Percentiles rank a stretch among this genome's conserved stretches.
phyloP scores from a whole-genome alignment of 2,329 filamentous ascomycete species.

The Allantophomopsis cytisporea region DNA sequence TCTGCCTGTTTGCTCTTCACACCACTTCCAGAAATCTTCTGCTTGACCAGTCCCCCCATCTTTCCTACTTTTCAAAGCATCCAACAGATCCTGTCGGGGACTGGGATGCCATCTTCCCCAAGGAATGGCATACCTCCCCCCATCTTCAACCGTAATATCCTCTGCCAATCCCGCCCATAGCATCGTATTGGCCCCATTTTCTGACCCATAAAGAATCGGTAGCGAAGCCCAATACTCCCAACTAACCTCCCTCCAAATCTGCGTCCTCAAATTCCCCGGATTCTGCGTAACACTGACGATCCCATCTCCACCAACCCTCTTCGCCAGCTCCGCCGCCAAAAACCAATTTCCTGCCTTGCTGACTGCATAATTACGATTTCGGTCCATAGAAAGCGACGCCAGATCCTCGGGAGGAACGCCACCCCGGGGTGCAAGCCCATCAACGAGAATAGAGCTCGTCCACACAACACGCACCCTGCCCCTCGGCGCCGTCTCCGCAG shows the following conservation, averaged over 20 bases:
- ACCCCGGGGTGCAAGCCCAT: conserved; percentile 3
- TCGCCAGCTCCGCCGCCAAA: no score
- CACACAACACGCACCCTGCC: conserved; percentile 9
- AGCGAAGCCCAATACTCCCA: conserved; percentile 1
- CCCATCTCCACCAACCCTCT: not conserved
- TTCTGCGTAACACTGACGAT: no score
- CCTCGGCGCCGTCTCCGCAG: conserved; percentile 10
- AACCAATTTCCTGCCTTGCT: not conserved
- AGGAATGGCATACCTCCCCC: conserved; percentile 9
- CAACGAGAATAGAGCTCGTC: conserved; percentile 7
- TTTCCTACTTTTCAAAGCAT: conserved; percentile 5
- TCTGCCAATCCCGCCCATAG: conserved; percentile 8
- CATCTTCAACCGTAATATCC: conserved; percentile 5
- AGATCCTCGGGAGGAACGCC: conserved; percentile 6
- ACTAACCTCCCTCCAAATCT: conserved; percentile 4
- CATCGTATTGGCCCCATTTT: conserved; percentile 10
- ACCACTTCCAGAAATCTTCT: conserved; percentile 11
- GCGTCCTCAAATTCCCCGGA: no score
- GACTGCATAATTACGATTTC: no score
- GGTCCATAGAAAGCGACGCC: not conserved
- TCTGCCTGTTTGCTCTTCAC: conserved; percentile 1
- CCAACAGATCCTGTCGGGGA: conserved; percentile 7
- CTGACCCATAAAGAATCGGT: conserved; percentile 6
- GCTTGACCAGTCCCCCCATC: conserved; percentile 11
- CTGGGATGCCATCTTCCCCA: conserved; percentile 24